A percentile compares a stretch with the other conserved stretches of the same genome.
phyloP scores from a whole-genome alignment of 352 stramenopile species.

The Globisporangium alternatum region DNA sequence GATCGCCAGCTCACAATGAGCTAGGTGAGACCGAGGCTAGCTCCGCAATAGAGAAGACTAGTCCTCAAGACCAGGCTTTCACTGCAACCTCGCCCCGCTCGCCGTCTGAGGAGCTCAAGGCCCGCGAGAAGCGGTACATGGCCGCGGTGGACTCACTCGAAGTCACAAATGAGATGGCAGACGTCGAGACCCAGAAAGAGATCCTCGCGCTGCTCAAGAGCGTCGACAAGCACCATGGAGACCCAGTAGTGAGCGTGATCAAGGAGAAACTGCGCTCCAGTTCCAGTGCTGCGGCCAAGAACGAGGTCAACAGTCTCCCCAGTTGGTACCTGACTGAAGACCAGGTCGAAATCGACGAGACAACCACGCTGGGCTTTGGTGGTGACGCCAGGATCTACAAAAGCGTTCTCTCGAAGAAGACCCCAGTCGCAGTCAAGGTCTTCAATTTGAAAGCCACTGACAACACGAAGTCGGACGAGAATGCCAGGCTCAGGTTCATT shows the following conservation, averaged over 20 bases:
- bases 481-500: neutral
- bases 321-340: slow-evolving; percentile 1
- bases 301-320: neutral
- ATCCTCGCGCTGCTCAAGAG: slow-evolving; percentile 15
- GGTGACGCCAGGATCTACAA: neutral
- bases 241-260: slow-evolving; percentile 10
- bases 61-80: too few relatives aligned
- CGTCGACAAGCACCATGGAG: neutral
- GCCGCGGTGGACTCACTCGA: slow-evolving; percentile 6
- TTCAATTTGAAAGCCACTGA: neutral
- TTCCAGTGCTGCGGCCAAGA: neutral
- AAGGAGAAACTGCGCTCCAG: slow-evolving; percentile 9
- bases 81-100: too few relatives aligned
- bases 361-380: neutral
- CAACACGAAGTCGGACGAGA: neutral
- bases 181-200: slow-evolving; percentile 13
- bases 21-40: too few relatives aligned
- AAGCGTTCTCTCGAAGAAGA: neutral
- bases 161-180: neutral
- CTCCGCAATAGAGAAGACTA: too few relatives aligned
- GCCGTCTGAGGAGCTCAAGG: neutral
- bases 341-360: neutral
- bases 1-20: neutral
- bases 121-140: slow-evolving; percentile 3
- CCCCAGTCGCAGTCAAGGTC: neutral